These are phyloP conservation scores for Botrytis aclada DNA, from an alignment of 2,329 filamentous ascomycete species.

Conservation along the genomic window DNA sequence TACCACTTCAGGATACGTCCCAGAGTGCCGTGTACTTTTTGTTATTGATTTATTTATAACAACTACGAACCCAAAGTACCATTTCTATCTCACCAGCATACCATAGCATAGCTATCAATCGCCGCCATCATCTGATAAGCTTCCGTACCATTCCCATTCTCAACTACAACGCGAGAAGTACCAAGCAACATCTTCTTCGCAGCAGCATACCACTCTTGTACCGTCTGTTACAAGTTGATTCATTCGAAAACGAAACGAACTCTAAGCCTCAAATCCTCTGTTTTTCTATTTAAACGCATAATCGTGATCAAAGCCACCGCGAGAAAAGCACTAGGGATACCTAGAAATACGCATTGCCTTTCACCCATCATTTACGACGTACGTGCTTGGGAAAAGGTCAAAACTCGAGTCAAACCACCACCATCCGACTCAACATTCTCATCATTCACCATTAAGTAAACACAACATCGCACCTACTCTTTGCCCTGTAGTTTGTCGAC, in stretches of 20 bases:
- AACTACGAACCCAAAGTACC: background rate
- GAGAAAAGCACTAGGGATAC: background rate
- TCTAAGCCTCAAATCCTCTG: background rate
- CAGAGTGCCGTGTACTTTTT: background rate
- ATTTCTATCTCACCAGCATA: background rate
- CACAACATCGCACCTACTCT: background rate
- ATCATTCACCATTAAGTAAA: background rate
- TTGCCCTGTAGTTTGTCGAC: background rate
- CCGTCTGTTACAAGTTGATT: background rate
- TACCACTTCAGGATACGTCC: background rate
- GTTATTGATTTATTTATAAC: background rate
- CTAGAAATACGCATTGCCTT: background rate
- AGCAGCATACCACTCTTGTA: background rate
- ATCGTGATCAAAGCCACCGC: background rate
- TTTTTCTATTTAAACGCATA: background rate
- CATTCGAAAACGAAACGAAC: background rate
- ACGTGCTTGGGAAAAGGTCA: background rate
- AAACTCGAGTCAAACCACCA: constrained; percentile 10
- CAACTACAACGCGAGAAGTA: background rate
- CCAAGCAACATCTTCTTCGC: background rate
- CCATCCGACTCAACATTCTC: background rate
- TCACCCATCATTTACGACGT: background rate
- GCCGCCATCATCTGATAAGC: background rate
- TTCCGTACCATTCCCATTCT: background rate
- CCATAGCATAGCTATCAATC: too few species aligned